Percentiles rank a stretch among this genome's conserved stretches.
Evolutionary conservation across 768 basidiomycete species (phyloP).

Genomic region (Fistulinella prunicolor): DNA sequence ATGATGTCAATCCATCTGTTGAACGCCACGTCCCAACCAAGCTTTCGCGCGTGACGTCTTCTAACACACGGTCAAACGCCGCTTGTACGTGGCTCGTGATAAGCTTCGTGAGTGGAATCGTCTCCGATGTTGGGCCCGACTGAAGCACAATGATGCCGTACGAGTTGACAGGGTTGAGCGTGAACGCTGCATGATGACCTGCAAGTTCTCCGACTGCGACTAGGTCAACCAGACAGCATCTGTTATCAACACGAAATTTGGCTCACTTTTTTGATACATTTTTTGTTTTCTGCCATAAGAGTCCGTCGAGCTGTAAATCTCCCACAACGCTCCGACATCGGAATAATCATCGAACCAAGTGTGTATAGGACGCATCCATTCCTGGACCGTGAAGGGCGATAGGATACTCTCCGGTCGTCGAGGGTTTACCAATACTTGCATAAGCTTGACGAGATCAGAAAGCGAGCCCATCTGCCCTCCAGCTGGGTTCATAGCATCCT

Average conservation of each 20-base stretch:
- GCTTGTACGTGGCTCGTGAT: too few species aligned
- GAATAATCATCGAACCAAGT: conserved; percentile 38
- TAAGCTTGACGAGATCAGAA: conserved; percentile 41
- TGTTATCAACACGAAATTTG: conserved; percentile 1
- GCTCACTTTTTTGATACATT: conserved; percentile 7
- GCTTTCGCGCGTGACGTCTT: conserved; percentile 26
- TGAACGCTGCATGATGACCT: conserved; percentile 41
- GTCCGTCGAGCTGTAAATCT: conserved; percentile 34
- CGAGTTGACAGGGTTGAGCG: conserved; percentile 37
- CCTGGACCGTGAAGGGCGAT: conserved; percentile 34
- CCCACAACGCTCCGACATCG: conserved; percentile 43
- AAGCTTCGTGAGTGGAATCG: too few species aligned
- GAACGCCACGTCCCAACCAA: conserved; percentile 38
- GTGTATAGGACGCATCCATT: conserved; percentile 42
- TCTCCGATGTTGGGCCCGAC: too few species aligned
- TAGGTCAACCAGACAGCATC: conserved; percentile 13
- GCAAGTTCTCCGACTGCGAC: conserved; percentile 38
- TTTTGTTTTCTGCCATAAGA: conserved; percentile 35
- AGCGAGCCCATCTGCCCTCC: conserved; percentile 54
- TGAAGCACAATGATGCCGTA: conserved; percentile 42
- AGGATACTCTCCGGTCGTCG: conserved; percentile 32
- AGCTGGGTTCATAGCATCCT: conserved; percentile 40
- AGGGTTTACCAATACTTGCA: conserved; percentile 47
- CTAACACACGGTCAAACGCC: conserved; percentile 33
- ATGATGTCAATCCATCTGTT: conserved; percentile 24